A percentile compares a stretch with the other conserved stretches of the same genome.
These are phyloP conservation scores for Gigaspora rosea DNA, from an alignment of 192 early-diverging fungal genomes.

Conservation along the genomic window DNA sequence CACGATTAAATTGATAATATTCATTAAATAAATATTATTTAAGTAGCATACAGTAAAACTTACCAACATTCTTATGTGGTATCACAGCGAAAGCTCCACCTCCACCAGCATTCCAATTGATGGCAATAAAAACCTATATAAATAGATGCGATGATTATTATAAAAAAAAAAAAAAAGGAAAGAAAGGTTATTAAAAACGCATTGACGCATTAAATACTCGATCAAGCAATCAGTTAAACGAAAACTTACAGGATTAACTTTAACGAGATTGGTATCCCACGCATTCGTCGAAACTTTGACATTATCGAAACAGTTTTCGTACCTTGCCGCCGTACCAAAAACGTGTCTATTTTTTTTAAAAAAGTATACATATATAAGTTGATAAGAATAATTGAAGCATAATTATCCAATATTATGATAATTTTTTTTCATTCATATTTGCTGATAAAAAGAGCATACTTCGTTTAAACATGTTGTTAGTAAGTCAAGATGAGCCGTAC, in stretches of 20 bases:
- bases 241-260: slow-evolving; percentile 84
- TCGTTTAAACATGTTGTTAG: not conserved
- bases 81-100: slow-evolving; percentile 98
- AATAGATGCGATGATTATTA: not conserved
- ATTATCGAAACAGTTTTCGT: slow-evolving; percentile 94
- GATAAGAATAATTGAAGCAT: slow-evolving; percentile 6
- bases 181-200: not conserved
- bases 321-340: slow-evolving; percentile 85
- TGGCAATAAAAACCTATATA: slow-evolving; percentile 64
- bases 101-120: slow-evolving; percentile 82
- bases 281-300: slow-evolving; percentile 84
- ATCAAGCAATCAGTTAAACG: not conserved
- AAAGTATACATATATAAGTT: not conserved
- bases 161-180: not conserved
- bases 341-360: slow-evolving; percentile 81
- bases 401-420: not conserved
- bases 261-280: slow-evolving; percentile 98
- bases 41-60: slow-evolving; percentile 17
- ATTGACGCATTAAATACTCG: not conserved
- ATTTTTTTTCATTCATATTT: not conserved
- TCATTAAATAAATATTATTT: not conserved
- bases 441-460: not conserved
- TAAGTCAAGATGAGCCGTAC: slow-evolving; percentile 23
- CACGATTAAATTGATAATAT: no score
- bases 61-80: slow-evolving; percentile 68